These are phyloP conservation scores for Apophysomyces ossiformis DNA, from an alignment of 371 early-diverging fungal genomes.

Conservation along the genomic window DNA sequence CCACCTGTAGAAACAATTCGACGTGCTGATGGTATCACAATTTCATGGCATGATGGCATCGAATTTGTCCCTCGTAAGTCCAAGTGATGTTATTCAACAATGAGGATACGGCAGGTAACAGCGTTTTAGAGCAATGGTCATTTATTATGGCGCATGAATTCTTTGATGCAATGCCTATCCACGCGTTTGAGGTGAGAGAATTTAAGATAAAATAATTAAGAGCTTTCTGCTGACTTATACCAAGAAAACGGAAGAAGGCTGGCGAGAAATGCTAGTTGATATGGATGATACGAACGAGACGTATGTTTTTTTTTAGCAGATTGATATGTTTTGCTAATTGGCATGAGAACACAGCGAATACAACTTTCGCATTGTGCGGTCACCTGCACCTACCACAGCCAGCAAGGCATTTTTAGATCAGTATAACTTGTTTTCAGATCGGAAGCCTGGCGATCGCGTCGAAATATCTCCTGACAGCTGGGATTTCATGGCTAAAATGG, in stretches of 20 bases:
- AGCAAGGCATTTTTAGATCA: constrained; percentile 61
- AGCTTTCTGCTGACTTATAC: neutral
- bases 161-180: constrained; percentile 95
- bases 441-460: constrained; percentile 73
- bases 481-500: constrained; percentile 63
- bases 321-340: neutral
- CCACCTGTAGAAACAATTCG: constrained; percentile 34
- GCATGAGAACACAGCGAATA: constrained; percentile 45
- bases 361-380: constrained; percentile 81
- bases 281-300: constrained; percentile 66
- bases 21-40: constrained; percentile 56
- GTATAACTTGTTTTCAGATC: constrained; percentile 38
- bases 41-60: constrained; percentile 78
- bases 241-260: constrained; percentile 75
- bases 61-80: constrained; percentile 65
- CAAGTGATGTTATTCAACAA: constrained; percentile 4
- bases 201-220: neutral
- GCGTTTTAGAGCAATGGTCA: constrained; percentile 53
- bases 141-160: constrained; percentile 92
- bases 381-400: constrained; percentile 72
- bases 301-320: constrained; percentile 27
- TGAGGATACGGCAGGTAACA: neutral
- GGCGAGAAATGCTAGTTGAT: constrained; percentile 92
- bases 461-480: constrained; percentile 88
- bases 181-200: constrained; percentile 74